A percentile compares a stretch with the other conserved stretches of the same genome.
phyloP scores from a whole-genome alignment of 257 asterid species.

The Solanum chiquidenum region DNA sequence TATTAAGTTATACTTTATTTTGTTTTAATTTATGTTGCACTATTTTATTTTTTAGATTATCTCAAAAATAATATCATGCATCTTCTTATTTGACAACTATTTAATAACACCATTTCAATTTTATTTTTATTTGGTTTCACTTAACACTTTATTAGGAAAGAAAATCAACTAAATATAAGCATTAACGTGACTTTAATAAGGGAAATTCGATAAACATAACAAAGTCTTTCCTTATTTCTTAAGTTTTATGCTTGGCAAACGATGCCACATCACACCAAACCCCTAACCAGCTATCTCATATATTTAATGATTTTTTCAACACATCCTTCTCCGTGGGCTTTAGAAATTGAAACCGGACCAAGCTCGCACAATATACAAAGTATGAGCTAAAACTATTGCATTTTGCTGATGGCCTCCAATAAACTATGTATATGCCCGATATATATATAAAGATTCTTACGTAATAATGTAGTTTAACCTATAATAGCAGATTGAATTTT shows the following conservation, averaged over 20 bases:
- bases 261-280: background rate
- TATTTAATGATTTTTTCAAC: background rate
- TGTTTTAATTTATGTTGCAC: no score
- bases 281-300: background rate
- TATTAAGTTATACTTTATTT: background rate
- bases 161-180: background rate
- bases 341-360: no score
- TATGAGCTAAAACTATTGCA: accelerated
- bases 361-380: no score
- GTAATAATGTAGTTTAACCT: background rate
- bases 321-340: no score
- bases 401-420: background rate
- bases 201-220: background rate
- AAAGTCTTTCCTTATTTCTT: background rate
- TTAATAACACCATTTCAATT: background rate
- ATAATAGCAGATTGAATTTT: background rate
- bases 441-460: background rate
- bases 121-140: background rate
- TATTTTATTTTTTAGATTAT: no score
- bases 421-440: background rate
- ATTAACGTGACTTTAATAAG: background rate
- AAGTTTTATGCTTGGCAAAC: background rate
- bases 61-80: no score
- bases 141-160: background rate
- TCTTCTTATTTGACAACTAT: background rate